phyloP scores from a whole-genome alignment of 495 filamentous ascomycete genomes.

The Penicillium cosmopolitanum region DNA sequence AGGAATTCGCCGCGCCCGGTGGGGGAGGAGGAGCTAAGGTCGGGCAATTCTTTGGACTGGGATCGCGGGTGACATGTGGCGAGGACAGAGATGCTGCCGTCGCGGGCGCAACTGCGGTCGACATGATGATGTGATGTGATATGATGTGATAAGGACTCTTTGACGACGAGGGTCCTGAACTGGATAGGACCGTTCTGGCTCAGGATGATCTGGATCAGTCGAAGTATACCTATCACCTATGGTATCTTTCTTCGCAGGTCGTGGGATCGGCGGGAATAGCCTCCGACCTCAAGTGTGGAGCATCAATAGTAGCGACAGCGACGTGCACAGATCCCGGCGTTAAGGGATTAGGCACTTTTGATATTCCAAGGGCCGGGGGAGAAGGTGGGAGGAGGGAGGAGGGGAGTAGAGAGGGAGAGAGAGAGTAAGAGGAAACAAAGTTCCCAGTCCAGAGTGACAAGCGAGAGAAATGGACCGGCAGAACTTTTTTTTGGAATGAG shows the following conservation, averaged over 20 bases:
- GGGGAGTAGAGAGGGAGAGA: constrained; percentile 22
- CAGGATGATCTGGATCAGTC: too few species aligned
- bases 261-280: constrained; percentile 10
- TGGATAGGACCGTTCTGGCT: too few species aligned
- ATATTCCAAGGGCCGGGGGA: too few species aligned
- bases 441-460: constrained; percentile 24
- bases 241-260: too few species aligned
- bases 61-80: constrained; percentile 49
- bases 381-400: neutral
- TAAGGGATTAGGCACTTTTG: neutral
- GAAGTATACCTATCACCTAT: too few species aligned
- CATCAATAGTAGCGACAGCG: constrained; percentile 13
- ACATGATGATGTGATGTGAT: constrained; percentile 39
- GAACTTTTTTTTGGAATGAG: too few species aligned
- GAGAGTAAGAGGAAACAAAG: constrained; percentile 31
- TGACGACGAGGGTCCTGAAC: too few species aligned
- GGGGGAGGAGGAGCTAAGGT: constrained; percentile 42
- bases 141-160: neutral
- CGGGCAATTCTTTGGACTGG: constrained; percentile 53
- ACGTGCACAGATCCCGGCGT: neutral
- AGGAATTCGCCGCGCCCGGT: constrained; percentile 30
- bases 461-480: constrained; percentile 14
- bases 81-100: constrained; percentile 50
- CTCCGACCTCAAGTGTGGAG: constrained; percentile 16
- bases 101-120: constrained; percentile 56